A percentile compares a stretch with the other conserved stretches of the same genome.
phyloP scores from a whole-genome alignment of 129 eudicot species.

The Tagetes patula region DNA sequence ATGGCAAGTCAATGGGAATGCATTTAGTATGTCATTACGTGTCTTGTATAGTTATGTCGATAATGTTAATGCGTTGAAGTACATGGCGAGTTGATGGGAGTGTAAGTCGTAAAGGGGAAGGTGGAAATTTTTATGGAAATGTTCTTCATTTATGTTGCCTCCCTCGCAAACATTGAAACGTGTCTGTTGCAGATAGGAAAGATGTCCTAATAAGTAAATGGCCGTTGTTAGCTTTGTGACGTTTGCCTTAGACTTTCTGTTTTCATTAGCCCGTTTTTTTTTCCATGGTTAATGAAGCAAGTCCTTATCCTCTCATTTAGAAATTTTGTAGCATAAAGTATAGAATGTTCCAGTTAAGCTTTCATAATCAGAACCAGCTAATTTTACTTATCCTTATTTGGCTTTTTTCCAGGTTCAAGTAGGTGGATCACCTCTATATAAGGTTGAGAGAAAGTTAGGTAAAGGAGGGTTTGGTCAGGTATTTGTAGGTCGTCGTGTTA shows the following conservation, averaged over 20 bases:
- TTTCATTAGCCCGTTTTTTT: neutral
- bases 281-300: neutral
- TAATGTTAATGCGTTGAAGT: no score
- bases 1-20: no score
- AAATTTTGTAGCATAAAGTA: slow-evolving; percentile 1
- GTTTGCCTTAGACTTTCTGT: neutral
- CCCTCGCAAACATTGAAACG: no score
- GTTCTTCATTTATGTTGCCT: no score
- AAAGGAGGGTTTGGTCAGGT: slow-evolving; percentile 95
- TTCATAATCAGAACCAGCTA: neutral
- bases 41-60: no score
- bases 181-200: neutral
- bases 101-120: no score
- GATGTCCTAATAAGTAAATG: neutral
- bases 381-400: slow-evolving; percentile 3
- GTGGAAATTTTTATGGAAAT: no score
- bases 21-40: no score
- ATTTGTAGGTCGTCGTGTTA: slow-evolving; percentile 75
- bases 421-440: slow-evolving; percentile 75
- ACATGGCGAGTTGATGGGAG: no score
- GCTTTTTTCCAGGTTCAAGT: slow-evolving; percentile 66
- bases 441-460: slow-evolving; percentile 79
- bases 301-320: neutral
- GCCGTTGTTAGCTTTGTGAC: neutral
- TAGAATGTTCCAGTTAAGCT: slow-evolving; percentile 3